A percentile compares a stretch with the other conserved stretches of the same genome.
Evolutionary conservation across 1,284 basidiomycete species (phyloP).

Genomic region (Schizophyllum commune): DNA sequence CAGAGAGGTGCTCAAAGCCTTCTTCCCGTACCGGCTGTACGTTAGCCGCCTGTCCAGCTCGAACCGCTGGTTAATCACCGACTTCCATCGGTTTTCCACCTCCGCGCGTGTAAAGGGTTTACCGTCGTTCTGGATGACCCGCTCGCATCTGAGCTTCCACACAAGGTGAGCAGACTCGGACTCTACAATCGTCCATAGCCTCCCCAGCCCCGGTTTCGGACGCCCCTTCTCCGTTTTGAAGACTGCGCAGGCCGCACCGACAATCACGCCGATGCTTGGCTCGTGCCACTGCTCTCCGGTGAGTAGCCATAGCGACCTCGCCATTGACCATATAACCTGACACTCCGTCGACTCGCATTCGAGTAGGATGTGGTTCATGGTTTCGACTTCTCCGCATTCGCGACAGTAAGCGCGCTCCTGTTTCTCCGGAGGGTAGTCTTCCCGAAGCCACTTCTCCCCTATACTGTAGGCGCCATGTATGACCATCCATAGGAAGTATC

Average conservation of each 20-base stretch:
- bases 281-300: neutral
- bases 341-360: constrained; percentile 8
- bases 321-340: constrained; percentile 5
- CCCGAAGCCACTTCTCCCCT: neutral
- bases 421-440: too few species aligned
- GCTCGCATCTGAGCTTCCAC: constrained; percentile 14
- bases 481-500: constrained; percentile 5
- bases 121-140: constrained; percentile 10
- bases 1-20: neutral
- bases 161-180: constrained; percentile 13
- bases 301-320: neutral
- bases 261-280: neutral
- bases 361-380: constrained; percentile 11
- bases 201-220: neutral
- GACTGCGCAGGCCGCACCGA: neutral
- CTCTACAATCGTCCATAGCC: constrained; percentile 12
- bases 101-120: constrained; percentile 7
- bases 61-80: neutral
- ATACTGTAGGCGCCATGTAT: constrained; percentile 5
- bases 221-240: neutral
- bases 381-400: neutral
- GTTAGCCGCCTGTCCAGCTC: constrained; percentile 3
- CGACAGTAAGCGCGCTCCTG: too few species aligned
- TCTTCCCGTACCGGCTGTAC: neutral
- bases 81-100: constrained; percentile 8